These are phyloP conservation scores for Hondaea fermentalgiana DNA, from an alignment of 108 stramenopile species.

Conservation along the genomic window DNA sequence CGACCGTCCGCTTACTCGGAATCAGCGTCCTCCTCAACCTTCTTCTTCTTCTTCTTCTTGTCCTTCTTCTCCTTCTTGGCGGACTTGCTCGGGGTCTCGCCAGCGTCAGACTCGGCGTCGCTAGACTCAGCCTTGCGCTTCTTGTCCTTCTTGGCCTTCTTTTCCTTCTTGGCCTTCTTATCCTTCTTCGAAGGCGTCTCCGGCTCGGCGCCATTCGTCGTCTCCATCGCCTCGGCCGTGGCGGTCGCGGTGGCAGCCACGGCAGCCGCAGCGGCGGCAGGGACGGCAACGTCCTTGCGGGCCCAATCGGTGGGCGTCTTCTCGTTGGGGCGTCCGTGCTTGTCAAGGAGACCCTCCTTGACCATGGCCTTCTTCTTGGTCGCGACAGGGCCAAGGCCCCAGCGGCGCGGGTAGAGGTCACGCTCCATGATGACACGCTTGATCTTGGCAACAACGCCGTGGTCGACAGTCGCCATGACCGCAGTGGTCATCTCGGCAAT, in stretches of 20 bases:
- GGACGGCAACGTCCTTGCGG: constrained; percentile 32
- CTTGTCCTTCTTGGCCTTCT: constrained; percentile 47
- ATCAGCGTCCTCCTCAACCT: not conserved
- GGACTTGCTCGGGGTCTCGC: not conserved
- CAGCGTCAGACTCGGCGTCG: not conserved
- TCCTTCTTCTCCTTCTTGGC: not conserved
- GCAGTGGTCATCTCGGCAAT: constrained; percentile 99
- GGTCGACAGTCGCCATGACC: constrained; percentile 98
- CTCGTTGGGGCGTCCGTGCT: constrained; percentile 92
- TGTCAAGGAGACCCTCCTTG: constrained; percentile 94
- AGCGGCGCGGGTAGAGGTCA: constrained; percentile 94
- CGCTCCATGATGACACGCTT: constrained; percentile 99
- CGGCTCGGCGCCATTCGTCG: not conserved
- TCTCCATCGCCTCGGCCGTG: constrained; percentile 26
- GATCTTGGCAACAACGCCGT: constrained; percentile 97
- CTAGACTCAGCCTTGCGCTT: constrained; percentile 52
- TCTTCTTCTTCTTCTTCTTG: constrained; percentile 6
- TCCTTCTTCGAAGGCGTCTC: constrained; percentile 36
- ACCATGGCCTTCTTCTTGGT: constrained; percentile 91
- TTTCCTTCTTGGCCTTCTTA: constrained; percentile 41
- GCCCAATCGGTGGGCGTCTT: constrained; percentile 85
- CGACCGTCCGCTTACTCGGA: not conserved
- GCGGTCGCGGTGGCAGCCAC: not conserved
- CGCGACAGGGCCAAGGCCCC: constrained; percentile 98
- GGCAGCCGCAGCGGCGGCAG: not conserved